Percentiles rank a stretch among this genome's conserved stretches.
Evolutionary conservation across 768 basidiomycete species (phyloP).

Genomic region (Tephrocybe rancida): DNA sequence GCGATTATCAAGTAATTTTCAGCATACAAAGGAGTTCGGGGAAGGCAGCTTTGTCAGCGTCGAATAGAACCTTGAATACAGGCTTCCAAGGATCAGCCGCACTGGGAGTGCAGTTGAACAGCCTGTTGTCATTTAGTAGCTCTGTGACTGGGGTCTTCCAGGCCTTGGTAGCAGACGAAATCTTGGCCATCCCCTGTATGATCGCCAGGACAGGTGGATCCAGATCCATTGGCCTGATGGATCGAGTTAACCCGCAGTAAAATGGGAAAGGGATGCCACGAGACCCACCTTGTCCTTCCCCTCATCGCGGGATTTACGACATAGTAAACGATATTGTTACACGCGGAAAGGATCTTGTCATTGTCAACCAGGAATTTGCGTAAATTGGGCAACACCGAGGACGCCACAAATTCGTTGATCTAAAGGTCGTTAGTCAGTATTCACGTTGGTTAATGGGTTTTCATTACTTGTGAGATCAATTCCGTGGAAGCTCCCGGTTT

Average conservation of each 20-base stretch:
- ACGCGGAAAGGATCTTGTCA: constrained; percentile 80
- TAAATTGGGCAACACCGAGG: constrained; percentile 69
- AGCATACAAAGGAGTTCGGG: constrained; percentile 78
- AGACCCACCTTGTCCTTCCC: constrained; percentile 65
- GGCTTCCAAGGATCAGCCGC: constrained; percentile 71
- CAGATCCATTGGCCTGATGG: constrained; percentile 71
- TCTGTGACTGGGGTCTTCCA: constrained; percentile 86
- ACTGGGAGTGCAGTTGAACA: constrained; percentile 75
- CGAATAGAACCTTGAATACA: constrained; percentile 78
- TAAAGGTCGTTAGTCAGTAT: constrained; percentile 29
- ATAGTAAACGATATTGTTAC: constrained; percentile 84
- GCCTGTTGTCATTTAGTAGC: constrained; percentile 79
- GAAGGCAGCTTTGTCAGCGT: constrained; percentile 85
- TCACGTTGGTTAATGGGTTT: background rate
- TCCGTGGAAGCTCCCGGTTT: constrained; percentile 41
- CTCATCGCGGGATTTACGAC: constrained; percentile 82
- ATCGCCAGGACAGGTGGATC: constrained; percentile 69
- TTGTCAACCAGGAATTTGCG: constrained; percentile 81
- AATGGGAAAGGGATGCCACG: background rate
- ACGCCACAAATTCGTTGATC: constrained; percentile 75
- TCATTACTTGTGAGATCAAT: constrained; percentile 46
- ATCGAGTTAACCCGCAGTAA: constrained; percentile 12
- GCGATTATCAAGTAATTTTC: background rate
- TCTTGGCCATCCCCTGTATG: constrained; percentile 75
- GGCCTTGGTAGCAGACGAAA: constrained; percentile 77